Base-by-base conservation (phyloP, 2,329 filamentous ascomycete genomes). In the Ophiostoma sp. region DNA sequence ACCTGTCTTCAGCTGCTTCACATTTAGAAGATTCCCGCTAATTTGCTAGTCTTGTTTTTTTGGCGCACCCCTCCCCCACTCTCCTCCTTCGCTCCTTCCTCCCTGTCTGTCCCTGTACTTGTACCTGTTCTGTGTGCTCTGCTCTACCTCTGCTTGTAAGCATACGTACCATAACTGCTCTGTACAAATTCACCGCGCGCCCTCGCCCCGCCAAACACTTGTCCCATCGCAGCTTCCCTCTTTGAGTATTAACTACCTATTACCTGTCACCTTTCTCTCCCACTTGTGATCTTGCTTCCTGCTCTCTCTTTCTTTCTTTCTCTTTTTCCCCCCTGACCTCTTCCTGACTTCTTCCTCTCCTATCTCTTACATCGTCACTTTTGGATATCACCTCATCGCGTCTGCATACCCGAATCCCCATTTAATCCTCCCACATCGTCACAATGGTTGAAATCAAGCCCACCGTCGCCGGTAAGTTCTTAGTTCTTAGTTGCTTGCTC, bases 221-320 rank as follows among this genome's bases (percentile, higher is more conserved):
- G 65, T 67, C 65, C 64, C 65, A 67, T 67, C n/a, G 39, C 39
- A 67, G 65, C 65, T 67, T 67, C 65, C 36, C 36, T 65, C 57
- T 66, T 66, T 39, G 31, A 41, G 27, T 65, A 65, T 36, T 67
- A 31, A 39, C 2, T 36, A 66, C 62, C 35, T 64, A 64, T 31
- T 67, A 33, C 65, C 36, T 48, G 65, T 23, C 65, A 44, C 64
- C 39, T 33, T 27, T 67, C 65, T 67, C 41, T 48, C 65, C 39
- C 62, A 65, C 62, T 41, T 67, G 27, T 67, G 33, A 31, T 36
- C 35, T 41, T 33, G 13, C 11, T 66, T 11, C 6, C 35, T n/a
- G 7, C 11, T 23, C 39, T 67, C 39, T 67, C 27, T 23, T 41
- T n/a, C 35, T 7, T 62, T 33, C 23, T 41, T 41, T 41, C 39